Conservation (phyloP, 495 filamentous ascomycete species). For the Podospora conica region DNA sequence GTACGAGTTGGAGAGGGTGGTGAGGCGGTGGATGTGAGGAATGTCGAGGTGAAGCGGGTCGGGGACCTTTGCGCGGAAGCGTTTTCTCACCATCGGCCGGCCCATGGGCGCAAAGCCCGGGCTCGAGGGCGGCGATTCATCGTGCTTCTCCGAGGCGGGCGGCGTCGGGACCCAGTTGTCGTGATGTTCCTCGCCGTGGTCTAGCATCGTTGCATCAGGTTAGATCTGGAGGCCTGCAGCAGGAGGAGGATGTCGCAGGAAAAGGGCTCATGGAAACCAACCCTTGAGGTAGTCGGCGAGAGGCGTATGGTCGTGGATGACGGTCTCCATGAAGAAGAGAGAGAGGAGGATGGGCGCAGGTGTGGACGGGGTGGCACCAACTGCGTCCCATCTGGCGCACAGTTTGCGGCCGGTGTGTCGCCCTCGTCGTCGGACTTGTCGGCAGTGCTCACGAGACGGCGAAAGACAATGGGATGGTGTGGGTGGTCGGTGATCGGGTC, state of each 20-base stretch:
- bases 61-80: slow-evolving; percentile 60
- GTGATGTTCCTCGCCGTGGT: slow-evolving; percentile 37
- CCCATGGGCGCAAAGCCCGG: slow-evolving; percentile 72
- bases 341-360: slow-evolving; percentile 24
- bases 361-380: slow-evolving; percentile 10
- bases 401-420: background rate
- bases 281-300: slow-evolving; percentile 92
- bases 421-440: background rate
- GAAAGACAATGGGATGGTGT: slow-evolving; percentile 1
- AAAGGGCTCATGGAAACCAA: slow-evolving; percentile 32
- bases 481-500: background rate
- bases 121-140: slow-evolving; percentile 41
- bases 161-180: slow-evolving; percentile 35
- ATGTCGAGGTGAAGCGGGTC: slow-evolving; percentile 53
- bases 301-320: slow-evolving; percentile 85
- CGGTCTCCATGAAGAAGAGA: slow-evolving; percentile 70
- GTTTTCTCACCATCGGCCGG: slow-evolving; percentile 57
- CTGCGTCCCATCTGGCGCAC: slow-evolving; percentile 28
- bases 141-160: slow-evolving; percentile 34
- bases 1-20: slow-evolving; percentile 32
- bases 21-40: slow-evolving; percentile 31
- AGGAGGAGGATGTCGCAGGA: background rate
- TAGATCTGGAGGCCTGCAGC: slow-evolving; percentile 2
- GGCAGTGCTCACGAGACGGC: slow-evolving; percentile 1
- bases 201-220: slow-evolving; percentile 16